Evolutionary conservation across 2,329 filamentous ascomycete genomes (phyloP).

Genomic region (Aspergillus versicolor): DNA sequence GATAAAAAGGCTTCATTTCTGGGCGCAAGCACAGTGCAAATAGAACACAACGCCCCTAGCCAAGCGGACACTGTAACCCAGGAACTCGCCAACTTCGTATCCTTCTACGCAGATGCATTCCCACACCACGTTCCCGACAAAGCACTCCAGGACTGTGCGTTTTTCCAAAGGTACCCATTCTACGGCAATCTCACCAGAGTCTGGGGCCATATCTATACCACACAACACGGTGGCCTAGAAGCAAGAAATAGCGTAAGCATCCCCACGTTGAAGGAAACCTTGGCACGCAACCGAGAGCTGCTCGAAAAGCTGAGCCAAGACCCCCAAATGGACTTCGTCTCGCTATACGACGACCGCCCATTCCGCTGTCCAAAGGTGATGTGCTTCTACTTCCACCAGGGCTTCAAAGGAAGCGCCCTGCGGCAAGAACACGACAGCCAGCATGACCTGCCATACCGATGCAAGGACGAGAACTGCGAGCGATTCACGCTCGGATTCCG

Average conservation of each 20-base stretch:
- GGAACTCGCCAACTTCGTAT: background rate
- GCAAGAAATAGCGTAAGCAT: background rate
- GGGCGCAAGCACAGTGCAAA: background rate
- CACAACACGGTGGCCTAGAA: background rate
- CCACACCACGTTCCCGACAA: background rate
- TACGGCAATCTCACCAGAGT: constrained; percentile 1
- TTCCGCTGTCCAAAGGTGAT: background rate
- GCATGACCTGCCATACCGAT: background rate
- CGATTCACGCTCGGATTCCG: background rate
- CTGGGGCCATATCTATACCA: constrained; percentile 2
- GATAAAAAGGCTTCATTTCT: background rate
- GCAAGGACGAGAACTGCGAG: background rate
- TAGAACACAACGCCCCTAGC: background rate
- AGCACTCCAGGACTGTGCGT: background rate
- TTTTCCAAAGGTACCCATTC: constrained; percentile 3
- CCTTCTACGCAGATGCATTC: background rate
- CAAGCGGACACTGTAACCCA: background rate
- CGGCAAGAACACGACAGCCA: background rate
- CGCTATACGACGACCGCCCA: background rate
- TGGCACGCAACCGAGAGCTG: background rate
- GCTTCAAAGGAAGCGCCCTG: background rate
- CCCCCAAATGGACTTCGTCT: background rate
- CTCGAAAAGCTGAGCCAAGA: background rate
- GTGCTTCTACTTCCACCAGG: constrained; percentile 5
- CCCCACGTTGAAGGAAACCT: background rate